Percentiles rank a stretch among this genome's conserved stretches.
Evolutionary conservation across 305 asterid species (phyloP).

Genomic region (Fraxinus angustifolia): DNA sequence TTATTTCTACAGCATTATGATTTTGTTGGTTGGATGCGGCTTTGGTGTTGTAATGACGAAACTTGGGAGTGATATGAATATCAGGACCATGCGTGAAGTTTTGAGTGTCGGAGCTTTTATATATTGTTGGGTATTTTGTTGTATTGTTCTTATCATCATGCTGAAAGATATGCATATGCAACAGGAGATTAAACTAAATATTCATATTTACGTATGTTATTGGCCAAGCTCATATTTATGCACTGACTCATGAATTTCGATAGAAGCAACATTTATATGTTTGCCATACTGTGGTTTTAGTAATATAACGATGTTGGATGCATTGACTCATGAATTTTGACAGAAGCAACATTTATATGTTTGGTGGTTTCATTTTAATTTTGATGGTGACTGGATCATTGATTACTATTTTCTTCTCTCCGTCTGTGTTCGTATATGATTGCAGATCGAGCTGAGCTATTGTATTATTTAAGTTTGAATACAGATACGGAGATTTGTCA

Average conservation of each 20-base stretch:
- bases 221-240: neutral
- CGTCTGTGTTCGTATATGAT: constrained; percentile 11
- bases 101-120: neutral
- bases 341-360: neutral
- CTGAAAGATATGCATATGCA: neutral
- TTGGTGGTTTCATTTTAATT: constrained; percentile 11
- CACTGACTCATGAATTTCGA: neutral
- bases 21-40: constrained; percentile 21
- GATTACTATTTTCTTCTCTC: constrained; percentile 2
- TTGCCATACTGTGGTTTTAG: neutral
- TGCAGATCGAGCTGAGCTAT: constrained; percentile 7
- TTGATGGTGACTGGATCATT: neutral
- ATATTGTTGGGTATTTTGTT: neutral
- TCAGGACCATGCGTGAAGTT: neutral
- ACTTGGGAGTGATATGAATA: constrained; percentile 12
- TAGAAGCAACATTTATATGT: neutral
- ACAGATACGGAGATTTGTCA: neutral
- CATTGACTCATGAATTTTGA: neutral
- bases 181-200: neutral
- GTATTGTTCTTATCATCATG: constrained; percentile 1
- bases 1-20: constrained; percentile 3
- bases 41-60: constrained; percentile 13
- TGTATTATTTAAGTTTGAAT: neutral
- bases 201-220: constrained; percentile 9
- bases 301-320: constrained; percentile 4